Evolutionary conservation across 225 moss, liverwort and hornwort species (phyloP).

Genomic region (Takakia lepidozioides): DNA sequence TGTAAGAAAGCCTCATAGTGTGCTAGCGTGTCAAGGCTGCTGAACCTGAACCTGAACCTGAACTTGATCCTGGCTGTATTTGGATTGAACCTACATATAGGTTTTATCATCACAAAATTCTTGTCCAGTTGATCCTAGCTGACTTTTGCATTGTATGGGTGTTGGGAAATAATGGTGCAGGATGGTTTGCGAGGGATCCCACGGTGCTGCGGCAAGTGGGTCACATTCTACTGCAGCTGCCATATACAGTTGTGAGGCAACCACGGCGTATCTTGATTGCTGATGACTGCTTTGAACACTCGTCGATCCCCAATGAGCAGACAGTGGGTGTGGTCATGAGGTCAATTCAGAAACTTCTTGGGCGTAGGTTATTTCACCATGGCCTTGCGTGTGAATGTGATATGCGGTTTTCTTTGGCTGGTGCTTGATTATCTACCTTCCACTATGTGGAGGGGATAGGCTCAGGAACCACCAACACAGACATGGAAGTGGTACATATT

Average conservation of each 20-base stretch:
- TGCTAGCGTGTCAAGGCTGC: too few species aligned
- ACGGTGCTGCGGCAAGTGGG: constrained; percentile 83
- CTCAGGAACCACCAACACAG: too few species aligned
- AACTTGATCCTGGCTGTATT: too few species aligned
- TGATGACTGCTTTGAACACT: constrained; percentile 84
- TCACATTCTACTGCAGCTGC: constrained; percentile 79
- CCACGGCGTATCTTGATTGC: constrained; percentile 81
- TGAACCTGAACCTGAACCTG: too few species aligned
- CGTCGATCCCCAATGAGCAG: constrained; percentile 44
- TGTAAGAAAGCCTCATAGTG: too few species aligned
- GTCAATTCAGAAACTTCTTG: constrained; percentile 83
- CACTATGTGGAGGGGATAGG: too few species aligned
- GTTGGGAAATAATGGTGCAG: constrained; percentile 20
- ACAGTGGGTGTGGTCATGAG: constrained; percentile 50
- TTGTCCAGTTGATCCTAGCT: neutral
- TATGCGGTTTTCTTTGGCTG: too few species aligned
- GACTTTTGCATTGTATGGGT: neutral
- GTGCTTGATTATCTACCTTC: too few species aligned
- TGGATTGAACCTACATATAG: too few species aligned
- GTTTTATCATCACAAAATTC: too few species aligned
- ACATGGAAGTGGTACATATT: too few species aligned
- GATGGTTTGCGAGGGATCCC: constrained; percentile 95
- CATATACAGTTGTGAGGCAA: constrained; percentile 69
- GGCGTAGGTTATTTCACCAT: constrained; percentile 87
- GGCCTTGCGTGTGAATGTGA: too few species aligned